phyloP scores from a whole-genome alignment of 495 filamentous ascomycete genomes.

The Cudoniella acicularis region DNA sequence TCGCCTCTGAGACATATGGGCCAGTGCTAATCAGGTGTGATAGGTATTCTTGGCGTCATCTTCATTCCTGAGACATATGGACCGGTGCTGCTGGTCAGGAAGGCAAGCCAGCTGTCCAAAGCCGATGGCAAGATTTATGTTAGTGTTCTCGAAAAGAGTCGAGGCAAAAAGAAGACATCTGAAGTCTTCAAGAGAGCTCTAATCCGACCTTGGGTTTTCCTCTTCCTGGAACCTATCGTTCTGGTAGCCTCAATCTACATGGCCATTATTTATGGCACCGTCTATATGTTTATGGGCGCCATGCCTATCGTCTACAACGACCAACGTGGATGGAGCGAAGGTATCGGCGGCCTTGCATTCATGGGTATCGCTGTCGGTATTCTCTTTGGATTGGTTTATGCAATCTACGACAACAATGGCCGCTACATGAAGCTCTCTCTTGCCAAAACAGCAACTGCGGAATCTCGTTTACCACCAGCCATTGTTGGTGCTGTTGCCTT shows the following conservation, averaged over 20 bases:
- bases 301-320: slow-evolving; percentile 77
- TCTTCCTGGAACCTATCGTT: slow-evolving; percentile 79
- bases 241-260: slow-evolving; percentile 70
- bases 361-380: slow-evolving; percentile 78
- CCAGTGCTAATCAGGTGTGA: no score
- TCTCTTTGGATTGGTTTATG: slow-evolving; percentile 60
- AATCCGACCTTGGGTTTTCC: slow-evolving; percentile 42
- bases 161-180: slow-evolving; percentile 24
- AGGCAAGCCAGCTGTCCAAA: slow-evolving; percentile 62
- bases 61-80: slow-evolving; percentile 84
- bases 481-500: slow-evolving; percentile 64
- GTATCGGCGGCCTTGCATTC: slow-evolving; percentile 74
- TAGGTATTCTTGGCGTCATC: slow-evolving; percentile 59
- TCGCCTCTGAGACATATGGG: no score
- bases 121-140: slow-evolving; percentile 64
- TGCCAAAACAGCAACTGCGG: slow-evolving; percentile 54
- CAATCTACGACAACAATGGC: slow-evolving; percentile 62
- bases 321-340: slow-evolving; percentile 66
- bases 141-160: slow-evolving; percentile 17
- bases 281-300: slow-evolving; percentile 87
- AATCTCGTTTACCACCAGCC: slow-evolving; percentile 68
- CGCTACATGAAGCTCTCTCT: slow-evolving; percentile 36
- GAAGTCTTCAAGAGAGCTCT: slow-evolving; percentile 44
- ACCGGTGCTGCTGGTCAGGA: slow-evolving; percentile 66
- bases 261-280: slow-evolving; percentile 63